A percentile compares a stretch with the other conserved stretches of the same genome.
Conservation (phyloP, 2,329 filamentous ascomycete species). For the Alternaria ethzedia region DNA sequence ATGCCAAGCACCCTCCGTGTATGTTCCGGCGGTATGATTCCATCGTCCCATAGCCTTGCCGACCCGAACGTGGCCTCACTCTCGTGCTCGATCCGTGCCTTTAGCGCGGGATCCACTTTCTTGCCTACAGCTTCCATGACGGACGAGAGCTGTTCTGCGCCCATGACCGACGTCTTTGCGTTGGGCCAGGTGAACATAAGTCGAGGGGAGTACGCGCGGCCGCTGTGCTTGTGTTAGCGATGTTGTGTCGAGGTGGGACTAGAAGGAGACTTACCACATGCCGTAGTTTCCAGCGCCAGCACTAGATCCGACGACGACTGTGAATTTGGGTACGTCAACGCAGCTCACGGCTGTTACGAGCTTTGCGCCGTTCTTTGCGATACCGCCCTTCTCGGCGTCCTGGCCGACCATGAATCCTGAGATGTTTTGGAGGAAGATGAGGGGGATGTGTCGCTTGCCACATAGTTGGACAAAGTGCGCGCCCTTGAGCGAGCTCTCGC, state of each 20-base stretch:
- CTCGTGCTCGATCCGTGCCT: constrained; percentile 84
- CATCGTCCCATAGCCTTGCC: constrained; percentile 81
- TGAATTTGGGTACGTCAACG: constrained; percentile 94
- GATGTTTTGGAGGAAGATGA: constrained; percentile 96
- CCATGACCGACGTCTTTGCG: constrained; percentile 96
- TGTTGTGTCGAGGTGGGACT: not conserved
- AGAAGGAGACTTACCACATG: constrained; percentile 72
- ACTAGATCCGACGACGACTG: constrained; percentile 90
- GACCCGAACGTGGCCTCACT: constrained; percentile 88
- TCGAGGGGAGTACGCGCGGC: constrained; percentile 86
- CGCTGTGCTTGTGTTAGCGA: constrained; percentile 55
- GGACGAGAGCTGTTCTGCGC: constrained; percentile 83
- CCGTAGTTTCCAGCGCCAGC: constrained; percentile 97
- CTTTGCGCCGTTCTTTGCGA: constrained; percentile 97
- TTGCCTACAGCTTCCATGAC: constrained; percentile 97
- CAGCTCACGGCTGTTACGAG: constrained; percentile 94
- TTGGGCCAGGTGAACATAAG: constrained; percentile 98
- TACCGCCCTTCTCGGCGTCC: constrained; percentile 90
- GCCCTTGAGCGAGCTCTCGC: constrained; percentile 86
- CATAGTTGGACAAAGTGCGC: constrained; percentile 98
- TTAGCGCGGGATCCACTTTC: constrained; percentile 78
- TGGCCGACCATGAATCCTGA: constrained; percentile 97
- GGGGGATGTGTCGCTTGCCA: constrained; percentile 83
- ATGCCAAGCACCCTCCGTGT: constrained; percentile 57
- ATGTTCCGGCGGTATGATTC: constrained; percentile 58